Percentiles rank a stretch among this genome's conserved stretches.
These are phyloP conservation scores for Alternaria arborescens DNA, from an alignment of 2,329 filamentous ascomycete genomes.

Conservation along the genomic window DNA sequence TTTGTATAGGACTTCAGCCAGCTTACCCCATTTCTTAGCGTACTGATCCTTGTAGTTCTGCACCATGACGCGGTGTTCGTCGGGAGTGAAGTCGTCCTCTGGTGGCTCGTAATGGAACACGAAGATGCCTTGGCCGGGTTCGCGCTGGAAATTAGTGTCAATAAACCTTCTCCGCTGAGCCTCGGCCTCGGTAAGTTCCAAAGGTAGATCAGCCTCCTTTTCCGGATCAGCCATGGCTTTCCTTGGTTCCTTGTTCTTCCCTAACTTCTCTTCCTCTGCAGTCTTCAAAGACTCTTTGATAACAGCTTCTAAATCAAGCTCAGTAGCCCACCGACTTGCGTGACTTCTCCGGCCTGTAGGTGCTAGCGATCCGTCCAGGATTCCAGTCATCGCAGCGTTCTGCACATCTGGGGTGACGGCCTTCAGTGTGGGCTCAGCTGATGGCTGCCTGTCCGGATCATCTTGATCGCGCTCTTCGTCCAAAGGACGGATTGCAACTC, in stretches of 20 bases:
- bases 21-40: constrained; percentile 83
- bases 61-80: constrained; percentile 76
- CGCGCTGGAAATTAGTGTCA: constrained; percentile 71
- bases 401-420: constrained; percentile 58
- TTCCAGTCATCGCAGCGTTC: constrained; percentile 36
- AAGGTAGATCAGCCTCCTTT: constrained; percentile 78
- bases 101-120: constrained; percentile 77
- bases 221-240: constrained; percentile 77
- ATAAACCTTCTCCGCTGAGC: constrained; percentile 67
- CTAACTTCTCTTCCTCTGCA: constrained; percentile 74
- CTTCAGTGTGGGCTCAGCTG: constrained; percentile 46
- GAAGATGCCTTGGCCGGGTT: constrained; percentile 71
- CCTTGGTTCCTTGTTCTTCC: constrained; percentile 69
- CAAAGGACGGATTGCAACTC: constrained; percentile 50
- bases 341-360: constrained; percentile 44
- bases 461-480: constrained; percentile 54
- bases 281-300: constrained; percentile 73
- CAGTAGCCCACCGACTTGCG: constrained; percentile 59
- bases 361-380: constrained; percentile 39
- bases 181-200: constrained; percentile 71
- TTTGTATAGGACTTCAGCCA: constrained; percentile 69
- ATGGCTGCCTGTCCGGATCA: constrained; percentile 46
- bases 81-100: constrained; percentile 75
- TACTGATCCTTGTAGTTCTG: constrained; percentile 74
- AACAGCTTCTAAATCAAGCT: constrained; percentile 76